Conservation (phyloP, 225 moss, liverwort and hornwort species). For the Climacium dendroides region DNA sequence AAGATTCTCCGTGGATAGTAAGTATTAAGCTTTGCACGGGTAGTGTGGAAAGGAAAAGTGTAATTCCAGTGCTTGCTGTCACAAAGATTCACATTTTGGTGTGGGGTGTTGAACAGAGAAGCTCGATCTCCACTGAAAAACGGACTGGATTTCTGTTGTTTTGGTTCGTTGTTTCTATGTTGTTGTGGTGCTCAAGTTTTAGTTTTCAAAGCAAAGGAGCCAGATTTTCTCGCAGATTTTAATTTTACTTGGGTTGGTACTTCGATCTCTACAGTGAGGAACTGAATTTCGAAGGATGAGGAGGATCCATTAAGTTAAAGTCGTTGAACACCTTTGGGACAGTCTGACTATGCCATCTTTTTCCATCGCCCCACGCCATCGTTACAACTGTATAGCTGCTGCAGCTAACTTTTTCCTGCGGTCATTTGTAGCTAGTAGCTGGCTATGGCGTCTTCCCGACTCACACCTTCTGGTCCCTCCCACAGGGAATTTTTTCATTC, state of each 20-base stretch:
- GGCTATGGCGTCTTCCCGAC: conserved; percentile 3
- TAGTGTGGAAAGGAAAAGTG: neutral
- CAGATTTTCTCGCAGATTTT: no score
- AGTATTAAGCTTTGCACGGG: neutral
- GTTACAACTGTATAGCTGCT: neutral
- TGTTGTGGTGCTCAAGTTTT: neutral
- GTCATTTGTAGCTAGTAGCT: neutral
- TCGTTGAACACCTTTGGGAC: neutral
- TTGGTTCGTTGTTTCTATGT: neutral
- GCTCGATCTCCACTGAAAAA: neutral
- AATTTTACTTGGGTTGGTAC: neutral
- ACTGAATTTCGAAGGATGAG: neutral
- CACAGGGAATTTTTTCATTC: neutral
- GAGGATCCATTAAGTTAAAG: neutral
- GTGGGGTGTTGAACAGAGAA: neutral
- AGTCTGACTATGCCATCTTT: neutral
- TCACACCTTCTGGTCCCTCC: neutral
- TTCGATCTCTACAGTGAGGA: neutral
- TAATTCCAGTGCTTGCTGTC: neutral
- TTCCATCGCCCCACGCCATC: neutral
- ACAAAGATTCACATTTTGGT: neutral
- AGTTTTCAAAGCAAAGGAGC: no score
- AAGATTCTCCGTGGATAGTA: neutral
- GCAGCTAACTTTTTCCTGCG: neutral
- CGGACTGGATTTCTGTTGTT: neutral